phyloP scores from a whole-genome alignment of 495 filamentous ascomycete species.

The Glarea lozoyensis region DNA sequence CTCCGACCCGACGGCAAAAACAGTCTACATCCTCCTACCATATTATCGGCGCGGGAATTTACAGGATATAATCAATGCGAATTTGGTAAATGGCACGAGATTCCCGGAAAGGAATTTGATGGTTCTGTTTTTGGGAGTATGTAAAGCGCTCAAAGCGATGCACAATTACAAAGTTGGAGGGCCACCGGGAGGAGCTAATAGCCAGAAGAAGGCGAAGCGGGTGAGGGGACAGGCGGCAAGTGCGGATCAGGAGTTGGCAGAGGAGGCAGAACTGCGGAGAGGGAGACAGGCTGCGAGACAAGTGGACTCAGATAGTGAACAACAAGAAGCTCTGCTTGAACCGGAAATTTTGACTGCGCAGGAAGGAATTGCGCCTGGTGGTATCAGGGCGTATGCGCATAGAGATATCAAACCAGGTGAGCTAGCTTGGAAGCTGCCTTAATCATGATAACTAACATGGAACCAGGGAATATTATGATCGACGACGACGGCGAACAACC shows the following conservation, averaged over 20 bases:
- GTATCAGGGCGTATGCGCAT: conserved; percentile 79
- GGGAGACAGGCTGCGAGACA: conserved; percentile 31
- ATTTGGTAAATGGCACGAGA: conserved; percentile 89
- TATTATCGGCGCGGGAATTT: conserved; percentile 93
- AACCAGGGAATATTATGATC: conserved; percentile 95
- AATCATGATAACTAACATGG: not conserved
- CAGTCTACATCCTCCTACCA: conserved; percentile 90
- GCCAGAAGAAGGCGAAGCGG: conserved; percentile 48
- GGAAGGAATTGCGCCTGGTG: conserved; percentile 62
- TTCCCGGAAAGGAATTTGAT: conserved; percentile 86
- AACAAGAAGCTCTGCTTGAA: conserved; percentile 75
- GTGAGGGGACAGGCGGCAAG: conserved; percentile 48
- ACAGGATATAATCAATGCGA: conserved; percentile 97
- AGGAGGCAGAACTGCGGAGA: conserved; percentile 40
- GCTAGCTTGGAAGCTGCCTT: conserved; percentile 1
- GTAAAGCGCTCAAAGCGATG: conserved; percentile 78
- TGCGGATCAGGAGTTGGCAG: conserved; percentile 50
- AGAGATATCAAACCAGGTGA: conserved; percentile 94
- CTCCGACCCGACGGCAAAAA: conserved; percentile 67
- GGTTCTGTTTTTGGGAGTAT: conserved; percentile 86
- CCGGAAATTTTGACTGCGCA: conserved; percentile 66
- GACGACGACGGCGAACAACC: conserved; percentile 75
- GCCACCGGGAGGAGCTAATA: conserved; percentile 35
- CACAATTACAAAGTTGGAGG: conserved; percentile 73
- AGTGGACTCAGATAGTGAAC: conserved; percentile 60